Base-by-base conservation (phyloP, 2,329 filamentous ascomycete species). In the Aulographum hederae region DNA sequence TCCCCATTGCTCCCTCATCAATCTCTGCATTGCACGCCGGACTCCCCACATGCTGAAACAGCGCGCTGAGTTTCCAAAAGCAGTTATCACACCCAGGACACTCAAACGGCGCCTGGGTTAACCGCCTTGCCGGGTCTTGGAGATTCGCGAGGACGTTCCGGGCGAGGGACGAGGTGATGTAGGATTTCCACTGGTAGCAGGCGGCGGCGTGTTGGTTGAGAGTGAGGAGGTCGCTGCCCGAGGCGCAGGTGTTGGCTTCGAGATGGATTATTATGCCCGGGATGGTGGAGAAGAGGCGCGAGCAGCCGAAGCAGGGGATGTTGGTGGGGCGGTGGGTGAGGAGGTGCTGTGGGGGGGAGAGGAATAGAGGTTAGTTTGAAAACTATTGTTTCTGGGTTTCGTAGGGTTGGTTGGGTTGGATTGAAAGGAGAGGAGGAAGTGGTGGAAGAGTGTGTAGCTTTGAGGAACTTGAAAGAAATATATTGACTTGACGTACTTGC, bases 111-210 rank as follows among this genome's bases (percentile, higher is more conserved):
- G 16, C n/a, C n/a, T n/a, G n/a, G n/a, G n/a, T n/a, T n/a, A n/a
- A n/a, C n/a, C n/a, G n/a, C n/a, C n/a, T n/a, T n/a, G n/a, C n/a
- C n/a, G n/a, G n/a, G n/a, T n/a, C n/a, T n/a, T n/a, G n/a, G n/a
- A n/a, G n/a, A n/a, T n/a, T n/a, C n/a, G n/a, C n/a, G n/a, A n/a
- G n/a, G n/a, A n/a, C n/a, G n/a, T n/a, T n/a, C n/a, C n/a, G n/a
- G n/a, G n/a, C n/a, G n/a, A n/a, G n/a, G n/a, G 40, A 35, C 29
- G 38, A 32, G 29, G 41, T 38, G 19, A 44, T 21, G 27, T 34
- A 46, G 23, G 37, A 26, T 23, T 35, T 32, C 33, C 38, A 43
- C 11, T 43, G 37, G 28, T 34, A 39, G 23, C 40, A 44, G 13
- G 33, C 30, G 11, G 42, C 39, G 15, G 42, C 40, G 13, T 35